phyloP scores from a whole-genome alignment of 73 alveolate species.

The Durusdinium trenchii region DNA sequence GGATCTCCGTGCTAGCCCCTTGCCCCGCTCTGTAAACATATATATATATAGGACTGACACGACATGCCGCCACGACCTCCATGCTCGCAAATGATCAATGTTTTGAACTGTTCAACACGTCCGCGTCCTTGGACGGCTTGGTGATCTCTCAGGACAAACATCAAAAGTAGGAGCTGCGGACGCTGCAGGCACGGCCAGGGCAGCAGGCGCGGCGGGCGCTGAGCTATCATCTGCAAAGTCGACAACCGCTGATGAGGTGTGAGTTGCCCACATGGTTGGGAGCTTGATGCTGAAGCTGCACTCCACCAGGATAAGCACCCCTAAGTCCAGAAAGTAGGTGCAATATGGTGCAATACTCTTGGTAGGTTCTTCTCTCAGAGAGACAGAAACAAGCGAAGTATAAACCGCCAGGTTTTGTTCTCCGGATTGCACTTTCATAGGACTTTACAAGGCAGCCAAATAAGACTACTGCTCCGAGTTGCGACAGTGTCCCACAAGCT shows the following conservation, averaged over 20 bases:
- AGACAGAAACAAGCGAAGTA: too few species aligned
- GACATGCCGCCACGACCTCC: too few species aligned
- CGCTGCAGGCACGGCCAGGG: neutral
- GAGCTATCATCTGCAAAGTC: neutral
- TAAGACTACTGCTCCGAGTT: neutral
- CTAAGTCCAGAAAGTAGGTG: too few species aligned
- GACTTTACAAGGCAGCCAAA: too few species aligned
- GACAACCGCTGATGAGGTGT: neutral
- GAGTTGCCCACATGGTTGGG: constrained; percentile 55
- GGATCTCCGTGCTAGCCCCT: neutral
- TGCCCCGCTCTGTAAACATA: too few species aligned
- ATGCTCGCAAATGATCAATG: too few species aligned
- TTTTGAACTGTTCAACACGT: too few species aligned
- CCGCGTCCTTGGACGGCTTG: neutral
- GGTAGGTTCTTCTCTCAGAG: too few species aligned
- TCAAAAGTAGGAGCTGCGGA: neutral
- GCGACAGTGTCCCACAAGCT: constrained; percentile 60
- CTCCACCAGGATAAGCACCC: constrained; percentile 84
- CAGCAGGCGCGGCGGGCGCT: neutral
- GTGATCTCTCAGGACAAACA: neutral
- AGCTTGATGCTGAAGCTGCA: constrained; percentile 70
- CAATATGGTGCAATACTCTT: neutral
- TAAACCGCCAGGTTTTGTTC: neutral
- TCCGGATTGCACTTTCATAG: too few species aligned
- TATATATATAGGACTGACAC: too few species aligned